These are phyloP conservation scores for Yamadazyma sp. DNA, from an alignment of 805 yeast species.

Conservation along the genomic window DNA sequence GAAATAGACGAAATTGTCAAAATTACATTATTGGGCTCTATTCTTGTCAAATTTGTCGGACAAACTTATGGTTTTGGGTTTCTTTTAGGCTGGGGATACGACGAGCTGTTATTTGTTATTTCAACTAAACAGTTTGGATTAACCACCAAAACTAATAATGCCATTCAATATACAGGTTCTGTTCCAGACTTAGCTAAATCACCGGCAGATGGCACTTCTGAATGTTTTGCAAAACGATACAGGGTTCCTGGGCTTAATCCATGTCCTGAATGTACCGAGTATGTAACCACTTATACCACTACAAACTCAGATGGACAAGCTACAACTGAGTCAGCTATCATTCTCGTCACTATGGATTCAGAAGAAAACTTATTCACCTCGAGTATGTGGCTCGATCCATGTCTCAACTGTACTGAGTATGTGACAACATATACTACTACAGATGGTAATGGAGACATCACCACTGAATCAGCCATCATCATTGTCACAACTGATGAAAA, in stretches of 20 bases:
- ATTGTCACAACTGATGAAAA: conserved; percentile 12
- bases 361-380: conserved; percentile 11
- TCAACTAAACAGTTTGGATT: too few species aligned
- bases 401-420: conserved; percentile 7
- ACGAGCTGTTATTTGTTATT: too few species aligned
- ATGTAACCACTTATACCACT: conserved; percentile 7
- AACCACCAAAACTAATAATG: too few species aligned
- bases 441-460: conserved; percentile 7
- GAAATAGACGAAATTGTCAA: too few species aligned
- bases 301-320: conserved; percentile 9
- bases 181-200: conserved; percentile 11
- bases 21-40: too few species aligned
- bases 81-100: too few species aligned
- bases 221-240: too few species aligned
- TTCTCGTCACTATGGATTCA: conserved; percentile 10
- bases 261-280: conserved; percentile 9
- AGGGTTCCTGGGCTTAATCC: too few species aligned
- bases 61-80: too few species aligned
- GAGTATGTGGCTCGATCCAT: conserved; percentile 7
- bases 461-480: conserved; percentile 11
- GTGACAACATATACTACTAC: conserved; percentile 13
- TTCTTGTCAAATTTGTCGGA: too few species aligned
- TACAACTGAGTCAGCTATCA: conserved; percentile 11
- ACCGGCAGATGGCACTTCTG: too few species aligned
- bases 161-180: conserved; percentile 12